These are phyloP conservation scores for Naegleria lovaniensis DNA, from an alignment of 208 protist genomes.

Conservation along the genomic window DNA sequence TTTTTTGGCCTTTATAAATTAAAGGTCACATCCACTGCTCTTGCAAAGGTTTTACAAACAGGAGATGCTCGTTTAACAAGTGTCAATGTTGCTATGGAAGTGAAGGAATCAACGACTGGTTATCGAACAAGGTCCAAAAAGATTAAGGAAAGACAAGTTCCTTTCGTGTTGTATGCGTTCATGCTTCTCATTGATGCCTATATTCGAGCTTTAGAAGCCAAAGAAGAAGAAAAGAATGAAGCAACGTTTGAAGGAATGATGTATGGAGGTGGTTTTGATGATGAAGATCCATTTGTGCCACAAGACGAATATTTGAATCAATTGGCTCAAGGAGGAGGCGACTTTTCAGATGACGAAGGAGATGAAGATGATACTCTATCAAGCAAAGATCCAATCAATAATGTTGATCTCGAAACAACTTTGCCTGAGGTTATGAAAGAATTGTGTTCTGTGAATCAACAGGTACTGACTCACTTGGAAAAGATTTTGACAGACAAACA, in stretches of 20 bases:
- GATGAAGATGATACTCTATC: not conserved
- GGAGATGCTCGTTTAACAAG: not conserved
- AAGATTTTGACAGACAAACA: not conserved
- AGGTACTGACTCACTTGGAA: not conserved
- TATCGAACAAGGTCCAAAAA: not conserved
- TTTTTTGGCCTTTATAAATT: constrained; percentile 13
- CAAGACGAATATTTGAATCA: not conserved
- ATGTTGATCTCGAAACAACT: not conserved
- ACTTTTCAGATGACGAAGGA: not conserved
- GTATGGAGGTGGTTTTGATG: constrained; percentile 1
- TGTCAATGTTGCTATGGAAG: not conserved
- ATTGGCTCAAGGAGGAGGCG: not conserved
- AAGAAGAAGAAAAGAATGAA: not conserved
- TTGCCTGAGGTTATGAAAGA: not conserved
- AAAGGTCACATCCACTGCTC: not conserved
- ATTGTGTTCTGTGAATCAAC: not conserved
- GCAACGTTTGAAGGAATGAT: not conserved
- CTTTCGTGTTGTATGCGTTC: not conserved
- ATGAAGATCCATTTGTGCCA: not conserved
- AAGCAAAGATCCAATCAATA: not conserved
- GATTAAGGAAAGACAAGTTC: not conserved
- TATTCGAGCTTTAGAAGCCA: not conserved
- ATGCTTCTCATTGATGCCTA: not conserved
- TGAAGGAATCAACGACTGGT: not conserved
- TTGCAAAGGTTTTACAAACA: not conserved